A percentile compares a stretch with the other conserved stretches of the same genome.
phyloP scores from a whole-genome alignment of 331 rosid species.

The Malus hybrid region DNA sequence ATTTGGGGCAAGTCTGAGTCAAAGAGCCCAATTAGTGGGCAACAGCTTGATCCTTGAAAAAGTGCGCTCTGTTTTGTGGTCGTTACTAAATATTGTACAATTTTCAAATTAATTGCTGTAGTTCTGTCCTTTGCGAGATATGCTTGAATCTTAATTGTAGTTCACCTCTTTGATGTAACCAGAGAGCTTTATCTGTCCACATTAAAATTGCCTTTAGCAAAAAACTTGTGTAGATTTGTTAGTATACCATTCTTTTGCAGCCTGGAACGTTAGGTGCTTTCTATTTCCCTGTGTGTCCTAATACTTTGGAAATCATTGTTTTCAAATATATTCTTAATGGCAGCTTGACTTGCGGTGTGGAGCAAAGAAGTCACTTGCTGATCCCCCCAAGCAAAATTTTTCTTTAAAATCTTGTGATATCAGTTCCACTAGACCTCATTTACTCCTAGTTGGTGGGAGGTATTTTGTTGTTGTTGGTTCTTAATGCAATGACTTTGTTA shows the following conservation, averaged over 20 bases:
- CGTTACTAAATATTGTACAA: background rate
- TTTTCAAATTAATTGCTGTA: background rate
- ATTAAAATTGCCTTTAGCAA: background rate
- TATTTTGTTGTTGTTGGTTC: conserved; percentile 31
- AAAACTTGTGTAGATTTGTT: background rate
- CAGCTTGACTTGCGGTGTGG: conserved; percentile 97
- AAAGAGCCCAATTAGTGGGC: background rate
- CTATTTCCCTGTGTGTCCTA: background rate
- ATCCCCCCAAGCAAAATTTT: conserved; percentile 83
- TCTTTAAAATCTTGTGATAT: conserved; percentile 88
- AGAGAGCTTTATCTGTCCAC: background rate
- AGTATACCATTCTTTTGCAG: background rate
- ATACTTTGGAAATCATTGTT: conserved; percentile 18
- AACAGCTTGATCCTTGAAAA: background rate
- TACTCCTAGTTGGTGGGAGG: conserved; percentile 99
- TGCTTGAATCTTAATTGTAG: background rate
- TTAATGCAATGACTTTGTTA: background rate
- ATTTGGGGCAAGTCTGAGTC: background rate
- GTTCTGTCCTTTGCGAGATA: background rate
- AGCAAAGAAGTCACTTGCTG: conserved; percentile 84
- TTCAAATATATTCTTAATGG: conserved; percentile 30
- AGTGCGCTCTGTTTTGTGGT: background rate
- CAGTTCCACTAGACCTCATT: conserved; percentile 82
- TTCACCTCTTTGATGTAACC: background rate
- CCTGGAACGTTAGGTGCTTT: background rate